Conservation (phyloP, 2,329 filamentous ascomycete genomes). For the Fusarium brevicatenulatum region DNA sequence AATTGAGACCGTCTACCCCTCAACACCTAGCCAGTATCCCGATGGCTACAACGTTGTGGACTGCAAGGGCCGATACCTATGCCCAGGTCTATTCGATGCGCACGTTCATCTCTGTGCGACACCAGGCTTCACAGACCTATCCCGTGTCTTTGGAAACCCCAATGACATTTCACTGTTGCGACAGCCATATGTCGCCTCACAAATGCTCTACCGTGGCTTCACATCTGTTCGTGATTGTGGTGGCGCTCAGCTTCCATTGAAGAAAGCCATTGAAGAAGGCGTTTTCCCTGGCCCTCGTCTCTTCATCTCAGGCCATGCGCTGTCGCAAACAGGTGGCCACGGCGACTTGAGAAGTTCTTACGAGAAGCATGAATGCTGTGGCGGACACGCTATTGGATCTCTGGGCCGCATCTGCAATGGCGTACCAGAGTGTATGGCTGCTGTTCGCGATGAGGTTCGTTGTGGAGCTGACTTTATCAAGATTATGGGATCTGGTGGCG, state of each 20-base stretch:
- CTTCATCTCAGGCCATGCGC: constrained; percentile 63
- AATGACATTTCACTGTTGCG: constrained; percentile 53
- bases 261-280: constrained; percentile 65
- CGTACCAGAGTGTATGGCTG: neutral
- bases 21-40: neutral
- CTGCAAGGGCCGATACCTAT: constrained; percentile 32
- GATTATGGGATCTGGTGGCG: neutral
- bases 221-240: neutral
- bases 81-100: constrained; percentile 47
- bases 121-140: constrained; percentile 43
- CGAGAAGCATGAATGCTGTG: constrained; percentile 54
- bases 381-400: constrained; percentile 43
- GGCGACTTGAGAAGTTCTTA: constrained; percentile 60
- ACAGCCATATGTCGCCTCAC: constrained; percentile 48
- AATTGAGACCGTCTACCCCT: neutral
- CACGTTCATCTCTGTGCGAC: constrained; percentile 48
- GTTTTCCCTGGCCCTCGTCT: constrained; percentile 61
- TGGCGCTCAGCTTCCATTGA: constrained; percentile 59
- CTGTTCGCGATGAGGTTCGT: neutral
- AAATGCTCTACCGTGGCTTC: neutral
- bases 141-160: constrained; percentile 45
- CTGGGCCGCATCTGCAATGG: constrained; percentile 48
- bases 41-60: neutral
- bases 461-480: constrained; percentile 1
- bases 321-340: constrained; percentile 68